Percentiles rank a stretch among this genome's conserved stretches.
Conservation (phyloP, 2,329 filamentous ascomycete species). For the Neofusicoccum sp. region DNA sequence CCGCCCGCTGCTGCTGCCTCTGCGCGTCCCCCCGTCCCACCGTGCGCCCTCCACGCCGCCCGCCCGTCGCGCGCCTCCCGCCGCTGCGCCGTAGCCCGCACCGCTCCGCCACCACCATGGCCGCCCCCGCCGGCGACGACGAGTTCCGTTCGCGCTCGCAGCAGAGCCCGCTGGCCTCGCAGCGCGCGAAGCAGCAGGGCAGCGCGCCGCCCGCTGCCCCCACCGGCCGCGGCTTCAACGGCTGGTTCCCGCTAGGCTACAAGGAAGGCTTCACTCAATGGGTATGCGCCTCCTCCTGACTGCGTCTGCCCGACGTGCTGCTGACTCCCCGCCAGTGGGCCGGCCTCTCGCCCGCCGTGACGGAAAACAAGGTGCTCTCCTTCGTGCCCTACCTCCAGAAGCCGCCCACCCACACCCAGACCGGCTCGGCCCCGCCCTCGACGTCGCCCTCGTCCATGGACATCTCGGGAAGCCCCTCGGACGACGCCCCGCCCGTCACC, state of each 20-base stretch:
- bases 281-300: constrained; percentile 58
- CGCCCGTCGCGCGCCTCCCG: not conserved
- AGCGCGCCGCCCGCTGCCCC: constrained; percentile 27
- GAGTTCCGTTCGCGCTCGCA: constrained; percentile 32
- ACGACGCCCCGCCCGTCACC: constrained; percentile 45
- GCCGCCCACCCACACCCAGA: constrained; percentile 70
- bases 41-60: not conserved
- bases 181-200: constrained; percentile 45
- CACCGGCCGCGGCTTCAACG: constrained; percentile 38
- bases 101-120: constrained; percentile 18
- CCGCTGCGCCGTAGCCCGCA: not conserved
- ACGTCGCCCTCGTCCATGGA: constrained; percentile 44
- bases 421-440: constrained; percentile 56
- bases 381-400: constrained; percentile 79
- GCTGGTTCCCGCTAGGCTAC: constrained; percentile 83
- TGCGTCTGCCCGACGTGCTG: not conserved
- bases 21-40: not conserved
- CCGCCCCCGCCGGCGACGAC: constrained; percentile 9
- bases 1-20: not conserved
- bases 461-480: constrained; percentile 38
- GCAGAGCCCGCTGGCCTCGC: constrained; percentile 52
- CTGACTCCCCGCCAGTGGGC: constrained; percentile 66
- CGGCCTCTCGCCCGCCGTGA: constrained; percentile 75
- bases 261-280: constrained; percentile 92
- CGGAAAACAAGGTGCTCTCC: constrained; percentile 85